Evolutionary conservation across 768 basidiomycete genomes (phyloP), one percentile per base, ranked within the genome.

Genomic region (Pisolithus orientalis): DNA sequence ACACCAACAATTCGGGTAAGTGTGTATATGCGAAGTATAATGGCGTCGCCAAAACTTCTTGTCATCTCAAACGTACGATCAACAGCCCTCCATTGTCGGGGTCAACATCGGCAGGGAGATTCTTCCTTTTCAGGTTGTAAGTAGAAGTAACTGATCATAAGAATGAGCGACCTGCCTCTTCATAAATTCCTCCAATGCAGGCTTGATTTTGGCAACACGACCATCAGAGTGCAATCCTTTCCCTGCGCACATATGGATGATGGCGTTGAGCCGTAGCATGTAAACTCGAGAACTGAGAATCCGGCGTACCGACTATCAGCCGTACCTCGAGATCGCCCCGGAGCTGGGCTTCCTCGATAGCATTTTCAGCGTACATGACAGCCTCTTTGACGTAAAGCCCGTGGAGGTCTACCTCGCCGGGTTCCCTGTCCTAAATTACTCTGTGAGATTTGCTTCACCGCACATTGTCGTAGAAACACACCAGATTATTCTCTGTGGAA

Each of bases 311-410:
- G 51, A 95, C 93, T 57, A 98, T 95, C 53, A 97, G 69, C 52
- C 80, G 77, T 6, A 97, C 64, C 60, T 90, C 79, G 5, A 72
- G 57, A 52, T 85, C 78, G 3, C 87, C 88, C 31, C 76, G 69
- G 29, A 64, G 68, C 51, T 83, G 84, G 13, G 89, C 91, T 32
- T 79, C 70, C 61, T 80, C 70, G 27, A 96, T 78, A 11, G 87
- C 84, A 24, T 66, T 60, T 57, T 97, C 94, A 1, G 82, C 84
- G 49, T 77, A 78, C 40, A 78, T 72, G 45, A 95, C 82, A 21
- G 94, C 91, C 70, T 98, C 95, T 63, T 91, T 92, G 55, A 95
- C 94, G 66, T 90, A 95, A 4, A 98, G 72, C 1, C 92, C 94
- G 62, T 97, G 94, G 24, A 97, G 71, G 67, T 97, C 90, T 43